These are phyloP conservation scores for Salix koriyanagi DNA, from an alignment of 345 rosid genomes.

Conservation along the genomic window DNA sequence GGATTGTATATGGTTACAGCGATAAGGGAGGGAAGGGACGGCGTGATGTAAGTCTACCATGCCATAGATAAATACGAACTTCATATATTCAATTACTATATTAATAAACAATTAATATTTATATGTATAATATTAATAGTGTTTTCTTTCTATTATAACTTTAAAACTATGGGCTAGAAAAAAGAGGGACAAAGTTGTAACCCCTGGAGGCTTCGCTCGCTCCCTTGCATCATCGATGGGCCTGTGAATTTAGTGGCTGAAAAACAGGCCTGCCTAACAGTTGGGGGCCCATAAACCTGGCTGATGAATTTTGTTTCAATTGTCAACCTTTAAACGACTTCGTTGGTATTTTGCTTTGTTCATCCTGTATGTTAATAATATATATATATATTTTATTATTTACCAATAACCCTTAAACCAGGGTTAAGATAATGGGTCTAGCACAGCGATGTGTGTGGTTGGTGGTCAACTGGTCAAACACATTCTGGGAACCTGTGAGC, in stretches of 20 bases:
- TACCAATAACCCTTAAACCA: no score
- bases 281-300: neutral
- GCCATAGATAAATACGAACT: neutral
- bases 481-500: conserved; percentile 1
- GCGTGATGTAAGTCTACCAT: conserved; percentile 8
- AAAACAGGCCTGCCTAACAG: neutral
- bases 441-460: neutral
- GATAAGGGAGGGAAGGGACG: neutral
- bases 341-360: no score
- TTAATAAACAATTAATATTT: neutral
- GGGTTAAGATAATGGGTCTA: neutral
- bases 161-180: neutral
- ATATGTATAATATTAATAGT: no score
- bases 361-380: no score
- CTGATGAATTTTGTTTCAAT: neutral
- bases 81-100: neutral
- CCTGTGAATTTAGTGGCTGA: neutral
- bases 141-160: no score
- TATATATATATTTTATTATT: no score
- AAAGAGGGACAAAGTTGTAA: neutral
- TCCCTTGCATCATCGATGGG: neutral
- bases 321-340: neutral
- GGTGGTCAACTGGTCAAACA: conserved; percentile 4
- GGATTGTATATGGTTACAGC: neutral
- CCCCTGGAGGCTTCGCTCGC: neutral